phyloP scores from a whole-genome alignment of 257 asterid genomes.

The Solanum neorickii region DNA sequence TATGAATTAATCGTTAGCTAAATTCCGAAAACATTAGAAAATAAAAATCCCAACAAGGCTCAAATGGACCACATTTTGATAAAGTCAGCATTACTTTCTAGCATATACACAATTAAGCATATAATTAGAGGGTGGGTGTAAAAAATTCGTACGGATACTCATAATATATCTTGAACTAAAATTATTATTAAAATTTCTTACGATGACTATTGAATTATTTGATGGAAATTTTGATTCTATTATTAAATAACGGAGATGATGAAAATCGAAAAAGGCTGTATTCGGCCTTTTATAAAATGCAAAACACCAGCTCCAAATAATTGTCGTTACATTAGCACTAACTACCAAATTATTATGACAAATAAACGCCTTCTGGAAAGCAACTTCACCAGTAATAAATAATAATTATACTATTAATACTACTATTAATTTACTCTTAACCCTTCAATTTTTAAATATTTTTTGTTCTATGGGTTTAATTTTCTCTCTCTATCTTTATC shows the following conservation, averaged over 20 bases:
- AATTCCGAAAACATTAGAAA: neutral
- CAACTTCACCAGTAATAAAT: neutral
- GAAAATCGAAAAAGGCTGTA: slow-evolving; percentile 15
- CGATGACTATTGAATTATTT: neutral
- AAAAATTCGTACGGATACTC: neutral
- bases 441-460: neutral
- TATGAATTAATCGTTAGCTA: neutral
- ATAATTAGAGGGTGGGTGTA: neutral
- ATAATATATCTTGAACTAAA: too few species aligned
- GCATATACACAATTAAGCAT: neutral
- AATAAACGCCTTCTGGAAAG: neutral
- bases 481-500: neutral
- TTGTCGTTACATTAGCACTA: neutral
- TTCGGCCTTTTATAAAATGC: slow-evolving; percentile 11
- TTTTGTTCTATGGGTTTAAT: neutral
- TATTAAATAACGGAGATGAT: neutral
- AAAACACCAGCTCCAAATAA: neutral
- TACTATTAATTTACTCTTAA: neutral
- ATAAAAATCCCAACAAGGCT: neutral
- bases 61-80: neutral
- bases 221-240: fast-evolving
- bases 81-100: neutral
- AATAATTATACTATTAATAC: neutral
- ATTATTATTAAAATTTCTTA: neutral
- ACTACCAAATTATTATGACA: neutral